These are phyloP conservation scores for Clonostachys byssicola DNA, from an alignment of 2,329 filamentous ascomycete species.

Conservation along the genomic window DNA sequence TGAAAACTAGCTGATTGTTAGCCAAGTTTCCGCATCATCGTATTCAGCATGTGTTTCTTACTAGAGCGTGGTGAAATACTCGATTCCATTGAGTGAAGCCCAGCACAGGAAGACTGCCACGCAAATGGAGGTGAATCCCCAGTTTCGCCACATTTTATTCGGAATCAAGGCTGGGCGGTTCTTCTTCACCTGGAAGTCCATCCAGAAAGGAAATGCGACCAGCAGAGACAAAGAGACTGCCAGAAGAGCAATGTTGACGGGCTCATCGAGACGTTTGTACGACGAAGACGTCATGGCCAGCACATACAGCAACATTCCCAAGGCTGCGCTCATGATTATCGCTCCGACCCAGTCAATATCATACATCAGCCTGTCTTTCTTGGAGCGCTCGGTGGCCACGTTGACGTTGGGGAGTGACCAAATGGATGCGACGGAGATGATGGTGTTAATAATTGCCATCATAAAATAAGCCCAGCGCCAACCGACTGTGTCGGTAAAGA, in stretches of 20 bases:
- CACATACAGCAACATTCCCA: constrained; percentile 47
- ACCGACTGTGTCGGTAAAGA: constrained; percentile 40
- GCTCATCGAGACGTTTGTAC: constrained; percentile 28
- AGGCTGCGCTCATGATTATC: constrained; percentile 32
- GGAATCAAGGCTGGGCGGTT: constrained; percentile 52
- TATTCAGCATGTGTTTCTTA: constrained; percentile 14
- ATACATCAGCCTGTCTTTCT: constrained; percentile 17
- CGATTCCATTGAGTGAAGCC: constrained; percentile 39
- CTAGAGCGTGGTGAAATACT: constrained; percentile 43
- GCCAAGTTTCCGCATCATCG: not conserved
- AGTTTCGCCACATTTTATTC: constrained; percentile 54
- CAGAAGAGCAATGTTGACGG: constrained; percentile 38
- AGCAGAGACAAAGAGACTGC: constrained; percentile 34
- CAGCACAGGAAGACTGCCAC: constrained; percentile 40
- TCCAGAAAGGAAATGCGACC: constrained; percentile 49
- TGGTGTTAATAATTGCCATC: constrained; percentile 26
- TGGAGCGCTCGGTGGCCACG: constrained; percentile 12
- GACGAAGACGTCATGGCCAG: constrained; percentile 37
- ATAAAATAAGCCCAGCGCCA: constrained; percentile 42
- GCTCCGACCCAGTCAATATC: constrained; percentile 52
- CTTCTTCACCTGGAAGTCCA: constrained; percentile 39
- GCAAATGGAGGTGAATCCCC: constrained; percentile 50
- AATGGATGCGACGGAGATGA: constrained; percentile 25
- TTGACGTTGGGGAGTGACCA: constrained; percentile 24
- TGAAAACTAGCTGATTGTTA: constrained; percentile 32